Evolutionary conservation across 2,329 filamentous ascomycete genomes (phyloP).

Genomic region (Fusarium sambucinum): DNA sequence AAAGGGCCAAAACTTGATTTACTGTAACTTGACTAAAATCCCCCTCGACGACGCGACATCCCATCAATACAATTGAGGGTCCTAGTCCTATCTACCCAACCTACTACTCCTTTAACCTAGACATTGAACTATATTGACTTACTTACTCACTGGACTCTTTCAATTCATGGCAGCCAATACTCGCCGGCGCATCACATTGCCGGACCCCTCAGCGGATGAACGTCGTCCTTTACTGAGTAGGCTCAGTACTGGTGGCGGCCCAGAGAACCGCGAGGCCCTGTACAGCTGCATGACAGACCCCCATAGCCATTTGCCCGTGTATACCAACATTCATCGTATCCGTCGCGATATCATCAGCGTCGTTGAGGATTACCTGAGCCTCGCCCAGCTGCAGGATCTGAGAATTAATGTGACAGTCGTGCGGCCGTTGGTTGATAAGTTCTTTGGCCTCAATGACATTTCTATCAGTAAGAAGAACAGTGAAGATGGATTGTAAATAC

Average conservation of each 20-base stretch:
- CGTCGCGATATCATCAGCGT: slow-evolving; percentile 72
- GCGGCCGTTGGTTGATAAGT: slow-evolving; percentile 83
- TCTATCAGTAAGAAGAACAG: slow-evolving; percentile 70
- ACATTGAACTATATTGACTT: not conserved
- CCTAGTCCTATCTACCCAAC: not conserved
- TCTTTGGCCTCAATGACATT: slow-evolving; percentile 83
- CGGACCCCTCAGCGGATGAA: slow-evolving; percentile 49
- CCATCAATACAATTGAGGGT: slow-evolving; percentile 6
- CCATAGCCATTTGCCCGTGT: slow-evolving; percentile 75
- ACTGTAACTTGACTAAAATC: not conserved
- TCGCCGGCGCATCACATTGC: slow-evolving; percentile 51
- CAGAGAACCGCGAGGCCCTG: slow-evolving; percentile 52
- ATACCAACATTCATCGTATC: slow-evolving; percentile 81
- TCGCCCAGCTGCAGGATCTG: slow-evolving; percentile 83
- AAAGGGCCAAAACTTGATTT: slow-evolving; percentile 35
- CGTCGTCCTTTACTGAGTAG: slow-evolving; percentile 53
- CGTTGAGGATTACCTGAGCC: slow-evolving; percentile 72
- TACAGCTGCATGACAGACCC: slow-evolving; percentile 68
- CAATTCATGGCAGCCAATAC: slow-evolving; percentile 42
- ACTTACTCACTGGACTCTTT: not conserved
- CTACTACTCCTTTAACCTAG: slow-evolving; percentile 2
- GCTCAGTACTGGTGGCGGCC: slow-evolving; percentile 47
- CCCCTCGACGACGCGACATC: slow-evolving; percentile 20
- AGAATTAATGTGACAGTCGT: slow-evolving; percentile 85
- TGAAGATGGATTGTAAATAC: not conserved